Evolutionary conservation across 129 eudicot species (phyloP), one percentile per base, ranked within the genome.

Genomic region (Arctium minus): DNA sequence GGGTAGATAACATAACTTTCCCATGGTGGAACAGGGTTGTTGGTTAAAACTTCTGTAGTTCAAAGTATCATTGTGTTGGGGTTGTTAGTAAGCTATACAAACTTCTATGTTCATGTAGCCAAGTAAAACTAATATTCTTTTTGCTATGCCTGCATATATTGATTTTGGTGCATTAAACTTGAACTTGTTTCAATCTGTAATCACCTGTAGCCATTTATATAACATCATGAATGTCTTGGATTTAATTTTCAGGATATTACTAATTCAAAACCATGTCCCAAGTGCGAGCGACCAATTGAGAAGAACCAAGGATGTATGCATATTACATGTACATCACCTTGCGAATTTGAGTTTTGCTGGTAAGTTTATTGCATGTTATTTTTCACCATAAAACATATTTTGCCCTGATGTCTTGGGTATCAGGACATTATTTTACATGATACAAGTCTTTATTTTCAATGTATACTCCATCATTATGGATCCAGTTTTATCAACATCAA

Each of bases 261-360:
- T 60, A 95, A 95, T 84, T 95, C 98, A 40, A 95, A 92, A 85
- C 98, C 98, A 50, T 95, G 98, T 83, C 98, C 98, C 18, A 95
- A 95, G 83, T 95, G 98, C 93, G 92, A 95, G 90, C 89, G 97
- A 42, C 98, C 98, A 74, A 95, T 95, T 83, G 98, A 95, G 90
- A 95, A 95, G 90, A 95, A 95, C 74, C 98, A 92, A 89, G 98
- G 98, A 31, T 95, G 98, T 84, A 94, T 94, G 97, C 98, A 94
- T 86, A 92, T 94, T 33, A 94, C 98, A 30, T 94, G 98, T 84
- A 95, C 97, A 10, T 97, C 98, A 62, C 98, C 98, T 44, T 95
- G 98, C 86, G 92, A 91, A 89, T 95, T 88, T 85, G 97, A 95
- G 82, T 95, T 95, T 81, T 95, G 98, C 90, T 95, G 98, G 98